Evolutionary conservation across 1,139 yeast species (phyloP), one percentile per base, ranked within the genome.

Genomic region (Suhomyces atakaporum): DNA sequence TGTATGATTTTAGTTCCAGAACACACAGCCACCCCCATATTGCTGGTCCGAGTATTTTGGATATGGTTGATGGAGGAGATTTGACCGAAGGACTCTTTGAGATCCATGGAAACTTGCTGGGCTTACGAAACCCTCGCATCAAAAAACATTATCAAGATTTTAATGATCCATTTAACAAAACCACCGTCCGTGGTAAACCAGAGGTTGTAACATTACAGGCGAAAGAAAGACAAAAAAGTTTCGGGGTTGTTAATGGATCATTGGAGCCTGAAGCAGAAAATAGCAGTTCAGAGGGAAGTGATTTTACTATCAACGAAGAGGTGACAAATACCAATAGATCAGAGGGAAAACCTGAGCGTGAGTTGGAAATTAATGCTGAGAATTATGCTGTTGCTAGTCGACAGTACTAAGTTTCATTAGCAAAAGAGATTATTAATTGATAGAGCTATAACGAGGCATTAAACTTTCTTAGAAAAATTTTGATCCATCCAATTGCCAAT

Each of bases 41-140:
- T 16, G 46, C 42, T 3, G 38, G 45, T 12, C 54, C 61, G 7
- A 48, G 49, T 16, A 46, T 50, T 6, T 46, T 49, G 12, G 67
- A 62, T 41, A 49, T 65, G 32, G 56, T 61, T 11, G 66, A 60
- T 21, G 58, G 56, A 3, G 56, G 50, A 5, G 61, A 57, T 33
- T 47, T 59, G 22, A 50, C 53, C 9, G 60, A 49, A 16, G 65
- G 60, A 14, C 36, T 46, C 4, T 44, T 44, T 29, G 46, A 46
- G 22, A 36, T 55, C n/a, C 51, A 58, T 25, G 57, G 53, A 4
- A 57, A 56, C 28, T 51, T 66, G 20, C 45, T 46, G 19, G 58
- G 53, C 13, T 51, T 68, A 29, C 47, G 69, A 21, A 67, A 65
- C 41, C 73, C 73, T 0, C 51, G 74, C 20, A 53, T 66, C 29